Evolutionary conservation across 306 rosid genomes (phyloP).

Genomic region (Corylus americana): DNA sequence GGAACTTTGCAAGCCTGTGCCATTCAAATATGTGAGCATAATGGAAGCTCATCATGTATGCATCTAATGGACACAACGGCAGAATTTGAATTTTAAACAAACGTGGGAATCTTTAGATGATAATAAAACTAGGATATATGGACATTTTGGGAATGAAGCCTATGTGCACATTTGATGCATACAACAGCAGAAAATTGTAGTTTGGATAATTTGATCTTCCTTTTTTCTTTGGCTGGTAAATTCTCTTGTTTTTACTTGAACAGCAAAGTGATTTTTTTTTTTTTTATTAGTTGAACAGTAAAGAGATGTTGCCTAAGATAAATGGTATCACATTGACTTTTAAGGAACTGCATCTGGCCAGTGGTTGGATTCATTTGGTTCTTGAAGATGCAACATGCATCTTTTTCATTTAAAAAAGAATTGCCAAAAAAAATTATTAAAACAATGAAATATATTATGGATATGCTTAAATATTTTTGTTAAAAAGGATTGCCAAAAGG

Average conservation of each 20-base stretch:
- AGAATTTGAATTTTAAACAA: slow-evolving; percentile 1
- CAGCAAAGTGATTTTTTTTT: not conserved
- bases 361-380: not conserved
- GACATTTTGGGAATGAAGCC: not conserved
- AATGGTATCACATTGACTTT: slow-evolving; percentile 1
- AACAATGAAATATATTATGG: not conserved
- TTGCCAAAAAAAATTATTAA: not conserved
- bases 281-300: not conserved
- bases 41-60: slow-evolving; percentile 14
- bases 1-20: slow-evolving; percentile 77
- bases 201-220: not conserved
- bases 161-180: slow-evolving; percentile 5
- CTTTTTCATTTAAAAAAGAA: not conserved
- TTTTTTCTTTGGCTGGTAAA: not conserved
- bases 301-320: slow-evolving; percentile 1
- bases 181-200: slow-evolving; percentile 11
- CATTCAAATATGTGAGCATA: slow-evolving; percentile 2
- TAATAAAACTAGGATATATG: not conserved
- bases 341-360: slow-evolving; percentile 14
- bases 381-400: not conserved
- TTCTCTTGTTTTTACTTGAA: too few relatives aligned
- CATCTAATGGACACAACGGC: not conserved
- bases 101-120: not conserved
- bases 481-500: not conserved
- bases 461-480: slow-evolving; percentile 10